phyloP scores from a whole-genome alignment of 208 protist species.

The Acanthamoeba sp. region DNA sequence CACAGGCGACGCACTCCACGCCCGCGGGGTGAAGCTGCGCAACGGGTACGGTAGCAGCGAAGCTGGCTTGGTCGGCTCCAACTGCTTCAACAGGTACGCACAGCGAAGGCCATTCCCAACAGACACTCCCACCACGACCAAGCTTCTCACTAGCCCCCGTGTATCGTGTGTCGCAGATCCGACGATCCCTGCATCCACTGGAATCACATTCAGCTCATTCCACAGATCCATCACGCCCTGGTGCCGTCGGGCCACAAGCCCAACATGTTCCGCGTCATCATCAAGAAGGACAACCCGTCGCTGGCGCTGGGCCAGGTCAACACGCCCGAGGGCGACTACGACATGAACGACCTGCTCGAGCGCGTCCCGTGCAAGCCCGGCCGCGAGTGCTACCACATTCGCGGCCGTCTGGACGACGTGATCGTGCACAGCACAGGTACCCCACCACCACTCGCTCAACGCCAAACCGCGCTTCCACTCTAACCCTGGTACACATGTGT shows the following conservation, averaged over 20 bases:
- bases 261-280: constrained; percentile 26
- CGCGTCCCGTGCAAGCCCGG: background rate
- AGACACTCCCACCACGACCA: too few relatives aligned
- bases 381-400: background rate
- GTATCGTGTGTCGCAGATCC: background rate
- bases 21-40: background rate
- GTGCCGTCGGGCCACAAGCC: background rate
- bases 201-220: constrained; percentile 14
- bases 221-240: background rate
- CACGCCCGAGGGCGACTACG: constrained; percentile 25
- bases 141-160: too few relatives aligned
- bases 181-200: background rate
- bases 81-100: background rate
- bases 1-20: background rate
- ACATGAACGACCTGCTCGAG: constrained; percentile 32
- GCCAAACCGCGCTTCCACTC: too few relatives aligned
- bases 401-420: background rate
- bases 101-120: too few relatives aligned
- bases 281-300: background rate
- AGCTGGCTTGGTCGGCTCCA: background rate
- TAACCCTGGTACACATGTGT: too few relatives aligned
- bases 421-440: constrained; percentile 5
- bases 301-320: constrained; percentile 3
- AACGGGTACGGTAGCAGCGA: constrained; percentile 31
- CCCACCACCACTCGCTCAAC: too few relatives aligned